Evolutionary conservation across 1,284 basidiomycete genomes (phyloP), one percentile per base, ranked within the genome.

Genomic region (Earliella scabrosa): DNA sequence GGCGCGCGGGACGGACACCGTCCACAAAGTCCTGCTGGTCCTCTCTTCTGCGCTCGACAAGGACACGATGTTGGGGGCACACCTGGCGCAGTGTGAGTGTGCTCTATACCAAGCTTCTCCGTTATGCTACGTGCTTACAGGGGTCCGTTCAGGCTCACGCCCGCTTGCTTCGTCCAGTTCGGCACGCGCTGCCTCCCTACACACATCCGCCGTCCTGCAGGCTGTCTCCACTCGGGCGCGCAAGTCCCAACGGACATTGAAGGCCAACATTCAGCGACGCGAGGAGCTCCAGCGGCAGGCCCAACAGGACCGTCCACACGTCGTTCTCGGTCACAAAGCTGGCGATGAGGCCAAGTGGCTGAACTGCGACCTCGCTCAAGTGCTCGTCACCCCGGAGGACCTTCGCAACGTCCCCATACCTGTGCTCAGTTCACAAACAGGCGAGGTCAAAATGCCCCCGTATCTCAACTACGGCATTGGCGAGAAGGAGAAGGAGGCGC

Each of bases 251-350:
- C 73, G 68, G 34, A 72, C 75, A 26, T 78, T 79, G 53, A 83
- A 85, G 67, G 71, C 74, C 40, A 88, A 87, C 66, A 69, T 82
- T 43, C 70, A 78, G 53, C 72, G 73, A 44, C 81, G 81, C 56
- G 74, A 73, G 23, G 77, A 84, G 59, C 76, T 78, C 20, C 69
- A 70, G 39, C 70, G 72, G 41, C 64, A 71, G 35, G 78, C 75
- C 4, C 75, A 78, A 0, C 74, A 76, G 6, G 73, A 71, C 44
- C 77, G 77, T 26, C 86, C 92, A 13, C 87, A 90, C 63, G 82
- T 88, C 49, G 80, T 95, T 7, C 82, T 93, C 2, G 93, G 93
- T 4, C 83, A 82, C 21, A 78, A 83, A 38, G 77, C 82, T 5
- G 81, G 81, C 51, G 81, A 88, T 56, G 82, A 86, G 52, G 67